Evolutionary conservation across 306 rosid genomes (phyloP), one percentile per base, ranked within the genome.

Genomic region (Mucuna pruriens): DNA sequence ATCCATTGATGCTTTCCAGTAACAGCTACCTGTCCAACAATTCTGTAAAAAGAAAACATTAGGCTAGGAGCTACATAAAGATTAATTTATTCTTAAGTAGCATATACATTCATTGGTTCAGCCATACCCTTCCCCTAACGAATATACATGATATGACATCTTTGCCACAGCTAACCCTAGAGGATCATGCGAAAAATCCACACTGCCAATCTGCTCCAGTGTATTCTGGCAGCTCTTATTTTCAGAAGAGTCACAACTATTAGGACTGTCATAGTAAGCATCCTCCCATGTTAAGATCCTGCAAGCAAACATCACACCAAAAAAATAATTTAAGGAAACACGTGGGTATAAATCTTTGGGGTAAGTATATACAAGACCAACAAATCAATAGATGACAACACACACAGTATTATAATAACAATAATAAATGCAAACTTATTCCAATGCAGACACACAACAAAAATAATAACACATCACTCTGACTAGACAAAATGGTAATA

Each of bases 211-310:
- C 81, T 55, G 89, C 34, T 88, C 92, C 75, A 77, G 45, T 60
- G 87, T 80, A 82, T 85, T 88, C 67, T 80, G 90, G 82, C 78
- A 75, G 86, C 81, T 69, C 71, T 82, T 72, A 75, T 69, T 86
- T 81, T 71, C 87, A 1, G 90, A 84, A 33, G 87, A 52, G 57
- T 88, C 83, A 71, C 85, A 71, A 71, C 81, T 82, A 74, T 83
- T 87, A 44, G 82, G 84, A 76, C 85, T 90, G 87, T 88, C 92
- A 85, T 85, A 96, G 90, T 92, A 96, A 76, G 90, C 98, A 48
- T 96, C 97, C 86, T 93, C 98, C 92, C 91, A 96, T 64, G 98
- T 96, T 87, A 96, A 78, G 74, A 93, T 87, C 97, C 99, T 96
- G 89, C 87, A 81, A 82, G 85, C 55, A 76, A 52, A 9, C 26